Evolutionary conservation across 1,139 yeast species (phyloP), one percentile per base, ranked within the genome.

Genomic region (Suhomyces terraborum): DNA sequence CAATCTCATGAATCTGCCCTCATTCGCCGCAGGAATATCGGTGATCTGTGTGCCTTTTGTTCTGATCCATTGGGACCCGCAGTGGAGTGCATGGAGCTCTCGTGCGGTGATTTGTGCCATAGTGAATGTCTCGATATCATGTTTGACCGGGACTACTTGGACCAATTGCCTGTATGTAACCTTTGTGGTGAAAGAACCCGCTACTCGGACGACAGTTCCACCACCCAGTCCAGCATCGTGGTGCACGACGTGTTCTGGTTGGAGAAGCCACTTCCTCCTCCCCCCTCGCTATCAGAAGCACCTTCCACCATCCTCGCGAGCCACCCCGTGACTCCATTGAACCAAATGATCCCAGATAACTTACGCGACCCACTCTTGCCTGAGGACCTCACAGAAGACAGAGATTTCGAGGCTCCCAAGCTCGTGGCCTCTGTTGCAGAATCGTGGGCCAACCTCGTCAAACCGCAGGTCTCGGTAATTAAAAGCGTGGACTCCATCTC

Each of bases 101-200:
- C 56, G 4, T 66, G 71, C 41, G 49, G 52, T 9, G 69, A 66
- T 47, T 38, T 48, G 25, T 61, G 66, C 36, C 71, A 66, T 43
- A 53, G 59, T 36, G 62, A 62, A 29, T 66, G 71, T 42, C 54
- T 62, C 16, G 42, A 43, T 8, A 41, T 48, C 10, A 49, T 50
- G 47, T 40, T 48, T 16, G 49, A 45, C 10, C 43, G 43, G 12
- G 47, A 50, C 33, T 40, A 42, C 34, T 35, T 48, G 31, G 40
- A 40, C 21, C 40, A 35, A 9, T 32, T 36, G 28, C 50, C 52
- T 2, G 23, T 29, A 3, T 50, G 53, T 36, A 40, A 38, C 12
- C 28, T 35, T n/a, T 50, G 53, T 28, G 49, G 51, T 8, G 41
- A 42, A 19, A 34, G 30, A 19, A 47, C 53, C 17, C 34, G 42